Evolutionary conservation across 148 eudicot species (phyloP).

Genomic region (Camellia granthamiana): DNA sequence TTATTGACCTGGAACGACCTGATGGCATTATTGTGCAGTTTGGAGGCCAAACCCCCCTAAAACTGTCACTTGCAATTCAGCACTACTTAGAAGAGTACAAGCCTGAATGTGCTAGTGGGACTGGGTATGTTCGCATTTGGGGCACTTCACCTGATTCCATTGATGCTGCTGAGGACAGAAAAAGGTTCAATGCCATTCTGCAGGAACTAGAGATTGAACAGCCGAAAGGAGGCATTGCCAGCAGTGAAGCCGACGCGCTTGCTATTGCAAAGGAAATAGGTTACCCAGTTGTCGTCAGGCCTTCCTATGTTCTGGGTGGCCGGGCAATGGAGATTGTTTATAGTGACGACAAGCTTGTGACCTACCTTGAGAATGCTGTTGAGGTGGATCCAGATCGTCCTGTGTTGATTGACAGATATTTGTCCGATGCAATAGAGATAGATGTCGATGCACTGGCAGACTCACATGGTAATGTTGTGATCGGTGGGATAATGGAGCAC

Average conservation of each 20-base stretch:
- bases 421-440: slow-evolving; percentile 87
- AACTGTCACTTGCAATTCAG: slow-evolving; percentile 84
- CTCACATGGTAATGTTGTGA: slow-evolving; percentile 78
- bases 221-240: slow-evolving; percentile 94
- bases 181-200: slow-evolving; percentile 86
- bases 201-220: slow-evolving; percentile 78
- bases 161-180: slow-evolving; percentile 98
- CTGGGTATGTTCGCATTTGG: slow-evolving; percentile 87
- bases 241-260: slow-evolving; percentile 80
- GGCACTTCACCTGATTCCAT: slow-evolving; percentile 96
- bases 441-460: slow-evolving; percentile 91
- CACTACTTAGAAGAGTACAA: slow-evolving; percentile 70
- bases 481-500: slow-evolving; percentile 99
- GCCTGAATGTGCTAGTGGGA: slow-evolving; percentile 68
- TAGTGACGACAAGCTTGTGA: slow-evolving; percentile 75
- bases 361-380: slow-evolving; percentile 78
- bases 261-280: slow-evolving; percentile 87
- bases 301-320: slow-evolving; percentile 95
- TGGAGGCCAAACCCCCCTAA: slow-evolving; percentile 97
- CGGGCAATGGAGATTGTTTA: slow-evolving; percentile 98
- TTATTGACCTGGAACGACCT: slow-evolving; percentile 91
- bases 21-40: slow-evolving; percentile 98
- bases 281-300: slow-evolving; percentile 95
- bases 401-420: slow-evolving; percentile 73
- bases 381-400: slow-evolving; percentile 95